Evolutionary conservation across 2,329 filamentous ascomycete species (phyloP).

Genomic region (Colletotrichum tofieldiae): DNA sequence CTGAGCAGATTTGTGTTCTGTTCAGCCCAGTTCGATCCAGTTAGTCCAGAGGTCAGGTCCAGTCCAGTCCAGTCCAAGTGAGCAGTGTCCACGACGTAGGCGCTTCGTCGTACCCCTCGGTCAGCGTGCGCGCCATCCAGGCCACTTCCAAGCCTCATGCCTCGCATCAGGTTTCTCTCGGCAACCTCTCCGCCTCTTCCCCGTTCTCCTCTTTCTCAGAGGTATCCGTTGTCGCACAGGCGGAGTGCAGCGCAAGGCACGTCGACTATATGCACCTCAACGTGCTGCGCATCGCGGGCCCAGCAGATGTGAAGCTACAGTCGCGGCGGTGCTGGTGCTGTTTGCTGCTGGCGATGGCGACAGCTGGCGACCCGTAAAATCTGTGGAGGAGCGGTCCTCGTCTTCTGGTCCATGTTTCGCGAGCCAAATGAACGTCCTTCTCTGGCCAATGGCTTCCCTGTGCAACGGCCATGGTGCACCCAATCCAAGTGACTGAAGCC

Average conservation of each 20-base stretch:
- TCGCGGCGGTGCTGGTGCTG: background rate
- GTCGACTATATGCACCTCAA: constrained; percentile 23
- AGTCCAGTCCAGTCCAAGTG: constrained; percentile 12
- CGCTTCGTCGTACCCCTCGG: constrained; percentile 5
- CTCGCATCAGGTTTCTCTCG: background rate
- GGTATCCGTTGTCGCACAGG: constrained; percentile 16
- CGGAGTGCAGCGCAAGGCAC: constrained; percentile 19
- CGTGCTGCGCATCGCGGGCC: constrained; percentile 20
- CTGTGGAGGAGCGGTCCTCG: constrained; percentile 28
- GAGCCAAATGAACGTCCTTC: constrained; percentile 15
- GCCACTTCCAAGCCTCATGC: constrained; percentile 1
- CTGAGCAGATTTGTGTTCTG: background rate
- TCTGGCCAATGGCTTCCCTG: constrained; percentile 26
- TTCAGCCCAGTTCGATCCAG: constrained; percentile 2
- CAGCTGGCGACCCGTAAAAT: constrained; percentile 38
- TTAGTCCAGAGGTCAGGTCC: background rate
- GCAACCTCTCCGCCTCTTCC: background rate
- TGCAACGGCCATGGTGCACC: constrained; percentile 23
- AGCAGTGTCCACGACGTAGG: background rate
- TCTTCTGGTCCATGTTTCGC: constrained; percentile 18
- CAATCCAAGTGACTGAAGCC: constrained; percentile 21
- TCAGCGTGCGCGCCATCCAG: constrained; percentile 2
- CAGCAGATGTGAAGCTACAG: constrained; percentile 11
- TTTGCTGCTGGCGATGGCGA: constrained; percentile 20
- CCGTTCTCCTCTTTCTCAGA: background rate